Percentiles rank a stretch among this genome's conserved stretches.
These are phyloP conservation scores for Tuber melanosporum DNA, from an alignment of 495 filamentous ascomycete species.

Conservation along the genomic window DNA sequence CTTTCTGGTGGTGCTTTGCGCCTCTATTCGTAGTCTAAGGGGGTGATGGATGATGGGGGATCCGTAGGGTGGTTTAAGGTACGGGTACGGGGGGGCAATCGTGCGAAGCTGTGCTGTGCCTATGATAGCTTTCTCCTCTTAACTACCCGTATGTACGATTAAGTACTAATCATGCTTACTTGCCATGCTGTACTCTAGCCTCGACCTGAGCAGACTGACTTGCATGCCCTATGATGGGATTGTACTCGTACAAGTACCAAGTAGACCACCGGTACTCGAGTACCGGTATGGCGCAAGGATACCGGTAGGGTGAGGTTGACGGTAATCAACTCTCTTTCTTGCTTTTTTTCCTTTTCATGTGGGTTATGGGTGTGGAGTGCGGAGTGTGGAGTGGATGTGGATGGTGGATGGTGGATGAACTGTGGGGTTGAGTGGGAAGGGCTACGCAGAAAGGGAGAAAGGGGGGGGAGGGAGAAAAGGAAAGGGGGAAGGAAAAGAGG, in stretches of 20 bases:
- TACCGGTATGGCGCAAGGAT: too few species aligned
- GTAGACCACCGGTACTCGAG: too few species aligned
- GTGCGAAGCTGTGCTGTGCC: not conserved
- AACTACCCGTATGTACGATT: not conserved
- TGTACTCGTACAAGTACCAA: too few species aligned
- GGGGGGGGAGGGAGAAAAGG: not conserved
- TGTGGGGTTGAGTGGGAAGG: slow-evolving; percentile 3
- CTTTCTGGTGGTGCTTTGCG: not conserved
- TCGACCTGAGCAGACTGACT: not conserved
- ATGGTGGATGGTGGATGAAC: not conserved
- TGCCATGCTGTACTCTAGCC: not conserved
- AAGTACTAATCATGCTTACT: not conserved
- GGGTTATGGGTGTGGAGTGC: not conserved
- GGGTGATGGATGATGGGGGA: not conserved
- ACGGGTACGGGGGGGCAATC: not conserved
- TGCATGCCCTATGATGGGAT: not conserved
- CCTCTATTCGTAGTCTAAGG: not conserved
- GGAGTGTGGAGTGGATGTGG: not conserved
- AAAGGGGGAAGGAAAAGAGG: not conserved
- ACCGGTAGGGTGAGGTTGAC: not conserved
- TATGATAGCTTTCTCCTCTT: not conserved
- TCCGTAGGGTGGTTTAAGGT: not conserved
- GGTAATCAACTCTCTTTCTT: not conserved
- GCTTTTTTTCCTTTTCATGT: not conserved
- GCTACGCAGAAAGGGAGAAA: not conserved